Conservation (phyloP, 257 asterid species). For the Apocynum venetum region DNA sequence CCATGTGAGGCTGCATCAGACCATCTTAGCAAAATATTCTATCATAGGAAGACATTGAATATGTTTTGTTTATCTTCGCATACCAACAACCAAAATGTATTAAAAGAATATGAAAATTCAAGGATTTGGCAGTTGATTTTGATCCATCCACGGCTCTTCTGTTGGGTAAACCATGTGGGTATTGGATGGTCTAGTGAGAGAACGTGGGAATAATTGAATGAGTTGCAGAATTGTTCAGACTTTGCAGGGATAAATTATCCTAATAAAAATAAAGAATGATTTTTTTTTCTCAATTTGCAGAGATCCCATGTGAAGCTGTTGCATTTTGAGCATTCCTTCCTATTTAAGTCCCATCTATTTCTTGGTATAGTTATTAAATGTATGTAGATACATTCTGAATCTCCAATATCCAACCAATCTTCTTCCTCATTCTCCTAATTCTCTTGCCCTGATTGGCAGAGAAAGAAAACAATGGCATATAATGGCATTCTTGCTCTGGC, state of each 20-base stretch:
- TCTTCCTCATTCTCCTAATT: not conserved
- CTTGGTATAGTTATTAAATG: constrained; percentile 12
- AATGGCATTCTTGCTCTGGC: constrained; percentile 18
- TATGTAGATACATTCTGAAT: constrained; percentile 3
- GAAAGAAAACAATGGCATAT: constrained; percentile 18
- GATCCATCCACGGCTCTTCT: constrained; percentile 22
- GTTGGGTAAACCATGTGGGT: constrained; percentile 30
- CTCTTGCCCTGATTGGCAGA: not conserved
- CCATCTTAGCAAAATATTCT: constrained; percentile 10
- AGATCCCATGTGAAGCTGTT: constrained; percentile 42
- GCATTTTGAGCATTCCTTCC: constrained; percentile 13
- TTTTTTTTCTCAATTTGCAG: constrained; percentile 17
- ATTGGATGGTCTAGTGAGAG: constrained; percentile 11
- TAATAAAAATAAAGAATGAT: not conserved
- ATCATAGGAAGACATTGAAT: constrained; percentile 16
- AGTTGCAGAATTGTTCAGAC: constrained; percentile 18
- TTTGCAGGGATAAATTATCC: constrained; percentile 5
- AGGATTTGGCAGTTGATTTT: constrained; percentile 15
- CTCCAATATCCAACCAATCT: constrained; percentile 14
- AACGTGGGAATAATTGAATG: constrained; percentile 41
- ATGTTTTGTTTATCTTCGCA: constrained; percentile 1
- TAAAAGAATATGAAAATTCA: not conserved
- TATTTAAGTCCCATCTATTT: constrained; percentile 21
- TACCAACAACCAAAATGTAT: constrained; percentile 6
- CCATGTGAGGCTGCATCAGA: constrained; percentile 37